Conservation (phyloP, 1,284 basidiomycete genomes). For the Leccinum cinnamomeum region DNA sequence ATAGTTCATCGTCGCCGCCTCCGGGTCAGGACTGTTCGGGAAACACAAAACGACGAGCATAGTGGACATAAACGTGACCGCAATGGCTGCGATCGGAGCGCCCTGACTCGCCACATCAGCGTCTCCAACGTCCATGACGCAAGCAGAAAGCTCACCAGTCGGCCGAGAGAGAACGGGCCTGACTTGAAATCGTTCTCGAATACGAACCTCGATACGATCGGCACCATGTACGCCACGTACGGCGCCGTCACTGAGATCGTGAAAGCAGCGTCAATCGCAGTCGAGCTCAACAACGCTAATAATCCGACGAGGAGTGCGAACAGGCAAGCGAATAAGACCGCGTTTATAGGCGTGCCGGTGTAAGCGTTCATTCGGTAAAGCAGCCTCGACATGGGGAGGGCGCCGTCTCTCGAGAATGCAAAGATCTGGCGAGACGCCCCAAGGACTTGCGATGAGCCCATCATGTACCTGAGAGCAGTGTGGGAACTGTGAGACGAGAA, state of each 20-base stretch:
- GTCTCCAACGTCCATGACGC: background rate
- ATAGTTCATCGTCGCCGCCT: background rate
- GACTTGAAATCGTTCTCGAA: background rate
- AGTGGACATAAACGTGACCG: background rate
- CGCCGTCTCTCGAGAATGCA: background rate
- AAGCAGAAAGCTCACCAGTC: no score
- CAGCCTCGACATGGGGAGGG: background rate
- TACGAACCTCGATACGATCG: no score
- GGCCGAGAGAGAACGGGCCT: no score
- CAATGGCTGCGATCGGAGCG: background rate
- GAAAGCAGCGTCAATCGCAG: background rate
- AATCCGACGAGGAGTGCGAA: background rate
- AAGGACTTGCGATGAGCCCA: background rate
- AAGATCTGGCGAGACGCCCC: background rate
- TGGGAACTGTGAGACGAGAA: background rate
- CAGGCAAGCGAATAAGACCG: no score
- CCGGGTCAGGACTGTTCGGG: background rate
- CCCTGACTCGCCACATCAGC: background rate
- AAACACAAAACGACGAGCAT: background rate
- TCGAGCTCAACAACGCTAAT: background rate
- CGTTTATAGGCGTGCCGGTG: background rate
- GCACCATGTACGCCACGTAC: background rate
- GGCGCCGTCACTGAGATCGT: background rate
- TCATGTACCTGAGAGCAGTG: background rate
- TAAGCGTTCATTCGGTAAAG: background rate